Percentiles rank a stretch among this genome's conserved stretches.
Conservation (phyloP, 192 early-diverging fungal genomes). For the Coemansia sp. region DNA sequence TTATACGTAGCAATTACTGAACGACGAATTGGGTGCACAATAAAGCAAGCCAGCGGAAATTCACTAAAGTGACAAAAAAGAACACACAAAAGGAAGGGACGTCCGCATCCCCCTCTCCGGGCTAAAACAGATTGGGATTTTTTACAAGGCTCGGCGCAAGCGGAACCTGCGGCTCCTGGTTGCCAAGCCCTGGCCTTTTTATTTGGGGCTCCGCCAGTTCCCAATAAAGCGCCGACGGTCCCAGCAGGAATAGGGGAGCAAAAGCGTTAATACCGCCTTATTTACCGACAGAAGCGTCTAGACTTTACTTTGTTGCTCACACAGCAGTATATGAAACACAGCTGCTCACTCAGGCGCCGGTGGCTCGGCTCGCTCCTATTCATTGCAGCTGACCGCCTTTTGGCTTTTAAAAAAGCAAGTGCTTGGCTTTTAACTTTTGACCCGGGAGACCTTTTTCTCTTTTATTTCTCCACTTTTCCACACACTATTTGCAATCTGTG, state of each 20-base stretch:
- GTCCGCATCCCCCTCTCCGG: background rate
- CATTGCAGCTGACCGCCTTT: background rate
- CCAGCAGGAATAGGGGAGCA: background rate
- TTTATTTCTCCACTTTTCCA: background rate
- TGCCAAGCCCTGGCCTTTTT: background rate
- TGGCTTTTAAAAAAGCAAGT: background rate
- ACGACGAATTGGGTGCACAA: background rate
- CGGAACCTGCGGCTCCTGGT: background rate
- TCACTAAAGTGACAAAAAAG: background rate
- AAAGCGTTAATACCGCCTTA: too few relatives aligned
- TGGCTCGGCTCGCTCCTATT: background rate
- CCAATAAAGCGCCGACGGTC: background rate
- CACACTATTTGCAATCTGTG: background rate
- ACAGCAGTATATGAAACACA: background rate
- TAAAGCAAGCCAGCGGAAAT: background rate
- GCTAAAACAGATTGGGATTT: background rate
- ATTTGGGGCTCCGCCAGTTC: background rate
- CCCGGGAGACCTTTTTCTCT: background rate
- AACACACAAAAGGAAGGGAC: background rate
- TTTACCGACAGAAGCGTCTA: background rate
- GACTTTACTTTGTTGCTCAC: slow-evolving; percentile 1
- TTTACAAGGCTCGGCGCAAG: background rate
- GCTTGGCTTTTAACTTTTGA: background rate
- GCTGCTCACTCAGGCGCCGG: slow-evolving; percentile 1
- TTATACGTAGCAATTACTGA: background rate